phyloP scores from a whole-genome alignment of 2,329 filamentous ascomycete species.

The Ceratocystis albifundus region DNA sequence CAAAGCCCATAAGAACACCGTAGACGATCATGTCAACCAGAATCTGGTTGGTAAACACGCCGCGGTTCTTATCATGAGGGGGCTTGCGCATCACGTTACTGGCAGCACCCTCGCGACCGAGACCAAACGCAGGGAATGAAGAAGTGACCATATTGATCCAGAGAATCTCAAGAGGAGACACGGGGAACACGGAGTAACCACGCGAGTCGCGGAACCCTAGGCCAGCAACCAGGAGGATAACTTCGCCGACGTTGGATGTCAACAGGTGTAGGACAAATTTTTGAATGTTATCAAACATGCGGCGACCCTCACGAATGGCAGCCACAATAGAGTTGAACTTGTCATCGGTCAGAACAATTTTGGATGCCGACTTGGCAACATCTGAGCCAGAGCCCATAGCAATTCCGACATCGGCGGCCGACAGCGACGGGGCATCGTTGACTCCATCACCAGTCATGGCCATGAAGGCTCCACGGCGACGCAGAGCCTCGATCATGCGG shows the following conservation, averaged over 20 bases:
- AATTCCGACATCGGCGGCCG: slow-evolving; percentile 73
- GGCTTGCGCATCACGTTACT: slow-evolving; percentile 69
- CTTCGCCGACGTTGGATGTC: slow-evolving; percentile 72
- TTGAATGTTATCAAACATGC: slow-evolving; percentile 83
- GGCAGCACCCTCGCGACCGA: slow-evolving; percentile 66
- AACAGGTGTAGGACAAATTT: slow-evolving; percentile 75
- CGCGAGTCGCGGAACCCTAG: slow-evolving; percentile 65
- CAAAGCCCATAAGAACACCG: slow-evolving; percentile 62
- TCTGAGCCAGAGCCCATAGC: slow-evolving; percentile 84
- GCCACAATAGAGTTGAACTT: slow-evolving; percentile 80
- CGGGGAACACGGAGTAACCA: slow-evolving; percentile 69
- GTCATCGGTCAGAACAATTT: slow-evolving; percentile 76
- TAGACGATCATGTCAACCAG: slow-evolving; percentile 71
- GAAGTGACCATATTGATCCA: slow-evolving; percentile 95
- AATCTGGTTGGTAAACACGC: slow-evolving; percentile 68
- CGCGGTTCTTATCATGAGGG: slow-evolving; percentile 55
- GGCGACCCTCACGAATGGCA: slow-evolving; percentile 68
- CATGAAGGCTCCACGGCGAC: slow-evolving; percentile 62
- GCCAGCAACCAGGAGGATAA: slow-evolving; percentile 68
- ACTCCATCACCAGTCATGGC: slow-evolving; percentile 86
- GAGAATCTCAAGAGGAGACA: slow-evolving; percentile 74
- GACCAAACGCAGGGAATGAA: slow-evolving; percentile 74
- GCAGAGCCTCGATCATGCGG: slow-evolving; percentile 79
- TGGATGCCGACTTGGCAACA: slow-evolving; percentile 70
- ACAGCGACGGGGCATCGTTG: slow-evolving; percentile 73